phyloP scores from a whole-genome alignment of 148 eudicot genomes.

The Silene latifolia region DNA sequence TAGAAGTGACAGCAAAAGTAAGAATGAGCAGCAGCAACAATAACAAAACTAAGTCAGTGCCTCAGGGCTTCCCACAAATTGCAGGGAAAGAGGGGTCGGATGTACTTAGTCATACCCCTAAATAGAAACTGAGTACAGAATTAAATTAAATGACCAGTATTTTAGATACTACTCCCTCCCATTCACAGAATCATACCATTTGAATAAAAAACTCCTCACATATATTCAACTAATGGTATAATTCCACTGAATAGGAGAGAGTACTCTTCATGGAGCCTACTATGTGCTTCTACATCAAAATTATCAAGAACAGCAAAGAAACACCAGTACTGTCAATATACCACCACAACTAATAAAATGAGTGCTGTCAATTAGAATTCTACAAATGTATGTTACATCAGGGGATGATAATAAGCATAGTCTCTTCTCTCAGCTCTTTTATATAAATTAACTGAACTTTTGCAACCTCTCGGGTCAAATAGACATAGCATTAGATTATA shows the following conservation, averaged over 20 bases:
- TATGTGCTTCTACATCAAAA: neutral
- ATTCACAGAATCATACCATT: no score
- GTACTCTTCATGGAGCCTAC: neutral
- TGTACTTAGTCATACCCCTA: neutral
- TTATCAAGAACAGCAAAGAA: neutral
- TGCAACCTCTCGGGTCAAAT: neutral
- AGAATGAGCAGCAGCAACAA: neutral
- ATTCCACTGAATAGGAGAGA: neutral
- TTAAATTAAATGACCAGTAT: neutral
- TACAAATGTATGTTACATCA: neutral
- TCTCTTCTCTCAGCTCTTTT: neutral
- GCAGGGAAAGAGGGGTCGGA: neutral
- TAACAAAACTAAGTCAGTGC: neutral
- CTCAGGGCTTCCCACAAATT: neutral
- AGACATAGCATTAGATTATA: neutral
- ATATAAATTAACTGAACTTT: neutral
- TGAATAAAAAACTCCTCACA: no score
- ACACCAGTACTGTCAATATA: neutral
- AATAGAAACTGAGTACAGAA: neutral
- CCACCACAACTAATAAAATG: neutral
- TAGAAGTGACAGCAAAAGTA: slow-evolving; percentile 35
- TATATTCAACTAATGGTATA: no score
- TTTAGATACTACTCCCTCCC: neutral
- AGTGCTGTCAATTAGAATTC: neutral
- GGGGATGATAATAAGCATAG: neutral